Evolutionary conservation across 2,329 filamentous ascomycete genomes (phyloP), one percentile per base, ranked within the genome.

Genomic region (Aspergillus tanneri): DNA sequence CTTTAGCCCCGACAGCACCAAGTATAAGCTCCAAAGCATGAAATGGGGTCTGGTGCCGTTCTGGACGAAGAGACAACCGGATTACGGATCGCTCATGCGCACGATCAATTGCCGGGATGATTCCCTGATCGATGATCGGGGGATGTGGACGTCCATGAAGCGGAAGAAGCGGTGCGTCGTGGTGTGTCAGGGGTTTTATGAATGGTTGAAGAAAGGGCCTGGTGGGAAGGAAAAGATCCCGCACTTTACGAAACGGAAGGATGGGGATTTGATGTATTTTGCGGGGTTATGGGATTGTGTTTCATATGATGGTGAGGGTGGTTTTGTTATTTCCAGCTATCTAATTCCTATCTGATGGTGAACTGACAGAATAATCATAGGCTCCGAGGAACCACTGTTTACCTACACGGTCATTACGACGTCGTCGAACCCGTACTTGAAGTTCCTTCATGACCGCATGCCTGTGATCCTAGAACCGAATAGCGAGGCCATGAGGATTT

Each of bases 81-180:
- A 90, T 62, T 92, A 93, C 61, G 78, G 81, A 21, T 83, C 84
- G 1, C 77, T 90, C 68, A 79, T 95, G 77, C 89, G 87, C 63
- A 96, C 90, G 0, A 97, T 97, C 69, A 97, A 99, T 71, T 97
- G 92, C 67, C 85, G 92, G 3, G 88, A 92, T 63, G 92, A 97
- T 69, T 93, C 89, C 1, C 75, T 97, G 16, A 77, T 82, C 5
- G 81, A 85, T 8, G 79, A 86, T 7, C 81, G 84, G 4, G 90
- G 91, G 9, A 88, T 97, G 84, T 97, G 93, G 93, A 86, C 82
- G 34, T 83, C 81, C 1, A 95, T 97, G 87, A 96, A 96, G 72
- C 83, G 85, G 52, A 82, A 80, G 58, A 96, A 96, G 72, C 80
- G 93, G 23, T 97, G 93, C 66, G 77, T 97, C 18, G 83, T 97